These are phyloP conservation scores for Podaxis sp. DNA, from an alignment of 768 basidiomycete genomes.

Conservation along the genomic window DNA sequence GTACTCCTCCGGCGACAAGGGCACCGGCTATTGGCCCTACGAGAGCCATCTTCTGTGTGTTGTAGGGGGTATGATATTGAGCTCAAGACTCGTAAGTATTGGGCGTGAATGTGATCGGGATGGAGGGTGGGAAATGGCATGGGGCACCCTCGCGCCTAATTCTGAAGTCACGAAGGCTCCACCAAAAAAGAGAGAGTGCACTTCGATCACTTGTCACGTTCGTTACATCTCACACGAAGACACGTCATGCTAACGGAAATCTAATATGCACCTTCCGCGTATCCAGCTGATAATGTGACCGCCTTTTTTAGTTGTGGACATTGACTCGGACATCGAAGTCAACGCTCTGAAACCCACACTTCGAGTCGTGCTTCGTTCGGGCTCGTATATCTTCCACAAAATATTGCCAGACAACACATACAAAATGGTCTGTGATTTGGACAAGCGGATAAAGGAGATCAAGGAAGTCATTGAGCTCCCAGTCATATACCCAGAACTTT, in stretches of 20 bases:
- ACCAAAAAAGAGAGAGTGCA: no score
- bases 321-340: slow-evolving; percentile 85
- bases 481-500: slow-evolving; percentile 95
- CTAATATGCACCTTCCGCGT: slow-evolving; percentile 1
- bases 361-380: slow-evolving; percentile 95
- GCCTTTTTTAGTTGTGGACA: slow-evolving; percentile 75
- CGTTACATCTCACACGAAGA: neutral
- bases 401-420: slow-evolving; percentile 97
- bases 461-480: slow-evolving; percentile 95
- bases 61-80: neutral
- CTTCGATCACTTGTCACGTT: no score
- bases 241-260: slow-evolving; percentile 6
- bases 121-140: neutral
- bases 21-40: slow-evolving; percentile 71
- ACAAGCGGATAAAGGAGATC: slow-evolving; percentile 99
- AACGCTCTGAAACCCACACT: slow-evolving; percentile 76
- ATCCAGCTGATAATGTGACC: neutral
- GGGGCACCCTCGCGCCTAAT: neutral
- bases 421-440: slow-evolving; percentile 98
- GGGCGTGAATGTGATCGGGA: neutral
- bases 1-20: slow-evolving; percentile 65
- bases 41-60: slow-evolving; percentile 47
- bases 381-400: slow-evolving; percentile 95
- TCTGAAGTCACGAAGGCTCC: no score
- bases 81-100: neutral